Percentiles rank a stretch among this genome's conserved stretches.
These are phyloP conservation scores for Glonium stellatum DNA, from an alignment of 495 filamentous ascomycete species.

Conservation along the genomic window DNA sequence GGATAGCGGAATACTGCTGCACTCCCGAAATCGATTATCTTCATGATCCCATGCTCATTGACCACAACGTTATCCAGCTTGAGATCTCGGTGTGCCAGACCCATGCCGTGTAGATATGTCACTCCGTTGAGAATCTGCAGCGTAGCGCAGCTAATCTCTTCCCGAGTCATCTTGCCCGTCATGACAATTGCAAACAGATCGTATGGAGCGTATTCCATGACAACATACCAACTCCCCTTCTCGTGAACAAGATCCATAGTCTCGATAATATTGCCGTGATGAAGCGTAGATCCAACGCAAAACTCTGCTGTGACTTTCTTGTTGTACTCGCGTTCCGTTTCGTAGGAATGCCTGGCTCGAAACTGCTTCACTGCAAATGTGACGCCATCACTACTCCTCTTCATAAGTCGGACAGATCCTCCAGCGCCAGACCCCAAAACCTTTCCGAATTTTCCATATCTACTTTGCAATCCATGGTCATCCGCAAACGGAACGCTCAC, in stretches of 20 bases:
- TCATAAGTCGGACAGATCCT: slow-evolving; percentile 91
- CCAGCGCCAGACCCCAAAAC: slow-evolving; percentile 92
- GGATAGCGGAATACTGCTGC: slow-evolving; percentile 95
- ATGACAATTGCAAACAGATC: slow-evolving; percentile 98
- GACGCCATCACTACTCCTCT: slow-evolving; percentile 77
- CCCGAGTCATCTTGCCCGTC: slow-evolving; percentile 94
- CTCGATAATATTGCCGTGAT: slow-evolving; percentile 98
- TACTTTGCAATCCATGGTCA: slow-evolving; percentile 82
- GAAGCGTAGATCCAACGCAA: slow-evolving; percentile 92
- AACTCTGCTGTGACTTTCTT: slow-evolving; percentile 99
- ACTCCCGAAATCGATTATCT: slow-evolving; percentile 98
- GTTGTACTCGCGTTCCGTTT: slow-evolving; percentile 87
- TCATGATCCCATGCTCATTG: slow-evolving; percentile 96
- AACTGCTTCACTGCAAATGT: slow-evolving; percentile 99
- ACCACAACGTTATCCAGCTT: slow-evolving; percentile 99
- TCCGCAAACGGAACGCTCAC: slow-evolving; percentile 82
- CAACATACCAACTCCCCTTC: slow-evolving; percentile 92
- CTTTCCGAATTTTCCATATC: slow-evolving; percentile 91
- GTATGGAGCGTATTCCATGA: slow-evolving; percentile 98
- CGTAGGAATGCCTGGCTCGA: slow-evolving; percentile 83
- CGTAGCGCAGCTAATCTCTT: slow-evolving; percentile 85
- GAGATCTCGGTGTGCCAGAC: slow-evolving; percentile 88
- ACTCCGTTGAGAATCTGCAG: slow-evolving; percentile 93
- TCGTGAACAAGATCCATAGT: slow-evolving; percentile 96
- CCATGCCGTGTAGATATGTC: slow-evolving; percentile 96